Evolutionary conservation across 495 filamentous ascomycete genomes (phyloP).

Genomic region (Xylaria flabelliformis): DNA sequence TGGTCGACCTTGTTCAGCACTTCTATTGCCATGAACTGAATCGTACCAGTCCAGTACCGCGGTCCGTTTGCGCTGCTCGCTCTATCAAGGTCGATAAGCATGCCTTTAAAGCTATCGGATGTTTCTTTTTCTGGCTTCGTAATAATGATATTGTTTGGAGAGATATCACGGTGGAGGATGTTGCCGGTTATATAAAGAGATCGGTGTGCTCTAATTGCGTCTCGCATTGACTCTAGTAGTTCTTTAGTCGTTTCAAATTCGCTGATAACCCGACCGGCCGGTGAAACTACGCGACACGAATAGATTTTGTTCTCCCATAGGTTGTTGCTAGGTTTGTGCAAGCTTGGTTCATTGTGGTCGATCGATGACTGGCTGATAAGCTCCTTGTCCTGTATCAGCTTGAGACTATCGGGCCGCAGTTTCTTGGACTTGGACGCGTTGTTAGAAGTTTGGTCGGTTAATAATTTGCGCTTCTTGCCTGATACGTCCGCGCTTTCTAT

Average conservation of each 20-base stretch:
- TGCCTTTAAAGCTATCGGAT: no score
- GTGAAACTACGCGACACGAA: constrained; percentile 12
- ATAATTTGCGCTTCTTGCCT: constrained; percentile 13
- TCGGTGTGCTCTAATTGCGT: background rate
- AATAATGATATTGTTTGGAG: no score
- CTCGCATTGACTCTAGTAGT: constrained; percentile 5
- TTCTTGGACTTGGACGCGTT: constrained; percentile 1
- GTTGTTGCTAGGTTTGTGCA: background rate
- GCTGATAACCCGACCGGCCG: constrained; percentile 11
- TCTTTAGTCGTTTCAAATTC: constrained; percentile 4
- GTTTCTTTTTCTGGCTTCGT: no score
- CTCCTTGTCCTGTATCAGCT: background rate
- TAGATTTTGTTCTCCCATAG: constrained; percentile 17
- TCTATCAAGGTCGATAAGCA: no score
- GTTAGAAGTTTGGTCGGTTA: background rate
- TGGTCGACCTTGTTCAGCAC: no score
- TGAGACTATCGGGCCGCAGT: background rate
- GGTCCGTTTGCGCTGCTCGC: no score
- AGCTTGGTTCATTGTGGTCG: background rate
- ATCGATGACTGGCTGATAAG: background rate
- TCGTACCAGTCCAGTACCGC: no score
- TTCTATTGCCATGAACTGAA: no score
- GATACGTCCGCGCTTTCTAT: background rate
- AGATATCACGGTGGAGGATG: no score
- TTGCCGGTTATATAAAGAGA: no score